These are phyloP conservation scores for Pharus latifolius DNA, from an alignment of 176 grass and related monocot genomes.

Conservation along the genomic window DNA sequence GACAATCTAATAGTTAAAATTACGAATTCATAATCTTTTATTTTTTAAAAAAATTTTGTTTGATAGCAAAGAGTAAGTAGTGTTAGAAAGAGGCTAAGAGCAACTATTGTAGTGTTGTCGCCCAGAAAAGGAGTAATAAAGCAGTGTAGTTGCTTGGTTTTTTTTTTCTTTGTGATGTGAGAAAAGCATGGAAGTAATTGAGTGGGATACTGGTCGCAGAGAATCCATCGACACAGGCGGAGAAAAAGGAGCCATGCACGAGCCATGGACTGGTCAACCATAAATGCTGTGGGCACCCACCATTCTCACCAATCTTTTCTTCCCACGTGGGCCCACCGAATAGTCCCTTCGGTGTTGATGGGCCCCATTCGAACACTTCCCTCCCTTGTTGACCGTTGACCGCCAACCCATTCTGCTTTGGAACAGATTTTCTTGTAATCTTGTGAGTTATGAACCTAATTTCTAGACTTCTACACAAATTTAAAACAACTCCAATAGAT, in stretches of 20 bases:
- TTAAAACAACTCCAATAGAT: no score
- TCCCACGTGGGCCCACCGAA: background rate
- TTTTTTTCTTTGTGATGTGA: background rate
- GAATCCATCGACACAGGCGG: background rate
- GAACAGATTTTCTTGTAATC: no score
- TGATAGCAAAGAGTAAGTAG: no score
- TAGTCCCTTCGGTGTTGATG: background rate
- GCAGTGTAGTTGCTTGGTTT: background rate
- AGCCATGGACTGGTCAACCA: constrained; percentile 4
- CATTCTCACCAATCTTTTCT: background rate
- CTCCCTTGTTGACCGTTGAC: background rate
- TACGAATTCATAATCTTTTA: no score
- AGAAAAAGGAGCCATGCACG: background rate
- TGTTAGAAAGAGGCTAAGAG: no score
- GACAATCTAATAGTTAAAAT: no score
- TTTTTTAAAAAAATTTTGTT: no score
- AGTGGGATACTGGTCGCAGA: background rate
- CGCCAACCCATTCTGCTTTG: background rate
- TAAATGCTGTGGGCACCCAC: background rate
- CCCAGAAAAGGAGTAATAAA: no score
- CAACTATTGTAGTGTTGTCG: no score
- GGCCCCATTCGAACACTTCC: no score
- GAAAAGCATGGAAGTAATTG: background rate
- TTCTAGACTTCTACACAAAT: no score
- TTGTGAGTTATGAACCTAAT: no score